Evolutionary conservation across 164 flowering plant species (phyloP).

Genomic region (Berberis thunbergii): DNA sequence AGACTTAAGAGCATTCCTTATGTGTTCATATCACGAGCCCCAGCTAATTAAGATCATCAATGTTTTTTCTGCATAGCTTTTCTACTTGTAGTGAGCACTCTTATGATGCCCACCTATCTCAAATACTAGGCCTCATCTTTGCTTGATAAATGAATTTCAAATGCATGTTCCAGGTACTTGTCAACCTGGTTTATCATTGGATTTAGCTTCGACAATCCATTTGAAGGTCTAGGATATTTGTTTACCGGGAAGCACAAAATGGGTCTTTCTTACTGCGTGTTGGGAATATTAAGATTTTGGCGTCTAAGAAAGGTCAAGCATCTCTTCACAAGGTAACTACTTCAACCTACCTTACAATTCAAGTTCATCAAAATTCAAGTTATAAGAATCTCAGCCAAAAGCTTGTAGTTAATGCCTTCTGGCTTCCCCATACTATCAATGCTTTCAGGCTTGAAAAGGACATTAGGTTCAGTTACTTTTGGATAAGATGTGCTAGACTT

Average conservation of each 20-base stretch:
- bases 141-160: too few relatives aligned
- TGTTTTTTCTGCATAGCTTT: too few relatives aligned
- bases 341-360: neutral
- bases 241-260: constrained; percentile 43
- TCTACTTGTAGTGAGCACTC: too few relatives aligned
- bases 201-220: constrained; percentile 83
- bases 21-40: too few relatives aligned
- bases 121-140: neutral
- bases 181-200: constrained; percentile 92
- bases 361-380: neutral
- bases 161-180: constrained; percentile 41
- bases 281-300: constrained; percentile 81
- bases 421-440: neutral
- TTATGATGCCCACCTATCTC: neutral
- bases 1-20: too few relatives aligned
- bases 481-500: constrained; percentile 74
- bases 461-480: constrained; percentile 78
- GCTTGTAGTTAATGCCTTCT: too few relatives aligned
- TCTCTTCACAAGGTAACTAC: constrained; percentile 67
- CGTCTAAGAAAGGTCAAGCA: constrained; percentile 68
- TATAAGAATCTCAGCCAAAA: too few relatives aligned
- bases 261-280: constrained; percentile 39
- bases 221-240: constrained; percentile 43
- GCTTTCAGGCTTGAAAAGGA: constrained; percentile 84
- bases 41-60: too few relatives aligned